Conservation (phyloP, 306 rosid genomes). For the Dalbergia oliveri region DNA sequence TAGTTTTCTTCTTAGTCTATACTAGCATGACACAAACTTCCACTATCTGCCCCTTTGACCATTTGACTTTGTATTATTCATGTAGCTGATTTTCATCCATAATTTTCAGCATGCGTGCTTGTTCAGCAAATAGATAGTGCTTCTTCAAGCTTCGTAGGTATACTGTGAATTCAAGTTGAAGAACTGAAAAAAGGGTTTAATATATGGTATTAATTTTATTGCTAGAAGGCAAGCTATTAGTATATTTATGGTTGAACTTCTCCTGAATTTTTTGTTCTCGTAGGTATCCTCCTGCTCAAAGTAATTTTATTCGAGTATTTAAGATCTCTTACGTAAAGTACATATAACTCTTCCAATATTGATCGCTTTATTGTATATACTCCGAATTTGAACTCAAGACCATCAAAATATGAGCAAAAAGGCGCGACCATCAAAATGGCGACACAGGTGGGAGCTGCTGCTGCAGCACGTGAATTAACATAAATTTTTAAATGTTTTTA, state of each 20-base stretch:
- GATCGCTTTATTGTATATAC: too few relatives aligned
- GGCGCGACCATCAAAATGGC: conserved; percentile 78
- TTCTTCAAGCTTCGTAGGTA: background rate
- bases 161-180: background rate
- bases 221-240: background rate
- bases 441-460: conserved; percentile 52
- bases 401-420: conserved; percentile 18
- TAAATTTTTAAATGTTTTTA: too few relatives aligned
- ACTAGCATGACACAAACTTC: conserved; percentile 32
- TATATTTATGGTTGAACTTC: background rate
- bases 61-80: background rate
- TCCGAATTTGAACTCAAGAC: background rate
- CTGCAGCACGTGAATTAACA: conserved; percentile 49
- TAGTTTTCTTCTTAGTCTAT: background rate
- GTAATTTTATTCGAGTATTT: too few relatives aligned
- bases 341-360: too few relatives aligned
- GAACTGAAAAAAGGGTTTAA: background rate
- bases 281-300: too few relatives aligned
- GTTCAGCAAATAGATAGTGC: background rate
- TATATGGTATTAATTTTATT: background rate
- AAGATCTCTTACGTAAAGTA: too few relatives aligned
- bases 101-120: background rate
- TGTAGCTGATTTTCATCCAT: conserved; percentile 3
- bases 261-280: too few relatives aligned
- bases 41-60: conserved; percentile 53